phyloP scores from a whole-genome alignment of 441 rosid genomes.

The Sinapis alba region DNA sequence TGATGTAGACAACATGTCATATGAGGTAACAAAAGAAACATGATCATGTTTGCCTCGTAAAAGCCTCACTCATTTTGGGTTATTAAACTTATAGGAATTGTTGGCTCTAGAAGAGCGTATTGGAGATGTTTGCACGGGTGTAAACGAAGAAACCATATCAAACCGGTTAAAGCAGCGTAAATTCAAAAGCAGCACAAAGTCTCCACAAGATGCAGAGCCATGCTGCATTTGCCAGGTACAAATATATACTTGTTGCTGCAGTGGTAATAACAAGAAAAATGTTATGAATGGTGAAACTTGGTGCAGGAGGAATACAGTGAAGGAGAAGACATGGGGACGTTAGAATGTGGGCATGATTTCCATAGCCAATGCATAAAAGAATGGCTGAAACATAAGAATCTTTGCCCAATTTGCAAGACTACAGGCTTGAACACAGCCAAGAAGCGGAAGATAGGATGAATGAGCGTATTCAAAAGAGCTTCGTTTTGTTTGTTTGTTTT shows the following conservation, averaged over 20 bases:
- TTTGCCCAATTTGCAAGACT: slow-evolving; percentile 73
- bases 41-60: not conserved
- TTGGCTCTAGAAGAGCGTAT: slow-evolving; percentile 93
- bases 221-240: slow-evolving; percentile 59
- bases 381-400: slow-evolving; percentile 74
- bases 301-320: slow-evolving; percentile 78
- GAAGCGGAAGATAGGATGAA: slow-evolving; percentile 34
- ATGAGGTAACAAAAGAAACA: slow-evolving; percentile 59
- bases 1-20: slow-evolving; percentile 98
- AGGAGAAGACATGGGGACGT: slow-evolving; percentile 73
- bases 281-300: slow-evolving; percentile 9
- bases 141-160: slow-evolving; percentile 70
- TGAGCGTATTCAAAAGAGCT: not conserved
- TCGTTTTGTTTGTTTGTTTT: too few relatives aligned
- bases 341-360: slow-evolving; percentile 84
- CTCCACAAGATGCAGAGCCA: slow-evolving; percentile 59
- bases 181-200: slow-evolving; percentile 27
- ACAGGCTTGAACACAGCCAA: slow-evolving; percentile 50
- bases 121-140: slow-evolving; percentile 86
- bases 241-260: not conserved
- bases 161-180: slow-evolving; percentile 53
- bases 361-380: slow-evolving; percentile 73
- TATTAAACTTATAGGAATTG: slow-evolving; percentile 55
- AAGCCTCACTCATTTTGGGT: not conserved
- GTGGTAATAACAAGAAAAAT: not conserved